Evolutionary conservation across 2,329 filamentous ascomycete species (phyloP).

Genomic region (Neonectria ditissima): DNA sequence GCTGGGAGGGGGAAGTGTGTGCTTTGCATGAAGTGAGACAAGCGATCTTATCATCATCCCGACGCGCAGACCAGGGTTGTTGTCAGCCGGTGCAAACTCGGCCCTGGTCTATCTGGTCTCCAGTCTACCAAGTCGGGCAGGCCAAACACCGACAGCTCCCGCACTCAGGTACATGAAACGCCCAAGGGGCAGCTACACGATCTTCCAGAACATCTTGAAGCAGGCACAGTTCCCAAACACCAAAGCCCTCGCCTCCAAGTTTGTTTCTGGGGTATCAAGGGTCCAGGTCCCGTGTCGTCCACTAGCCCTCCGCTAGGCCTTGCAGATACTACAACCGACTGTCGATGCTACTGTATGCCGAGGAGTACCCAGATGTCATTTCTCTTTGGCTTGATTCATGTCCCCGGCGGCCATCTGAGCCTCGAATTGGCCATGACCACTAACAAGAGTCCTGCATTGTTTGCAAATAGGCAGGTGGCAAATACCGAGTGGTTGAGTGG

Average conservation of each 20-base stretch:
- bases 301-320: slow-evolving; percentile 30
- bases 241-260: slow-evolving; percentile 27
- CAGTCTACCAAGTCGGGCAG: slow-evolving; percentile 4
- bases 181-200: slow-evolving; percentile 26
- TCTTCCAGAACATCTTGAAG: slow-evolving; percentile 45
- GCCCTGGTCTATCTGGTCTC: neutral
- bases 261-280: slow-evolving; percentile 41
- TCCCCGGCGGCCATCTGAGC: slow-evolving; percentile 28
- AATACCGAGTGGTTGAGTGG: slow-evolving; percentile 6
- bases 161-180: slow-evolving; percentile 42
- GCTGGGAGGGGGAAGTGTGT: neutral
- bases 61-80: slow-evolving; percentile 14
- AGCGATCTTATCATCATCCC: slow-evolving; percentile 22
- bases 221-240: slow-evolving; percentile 25
- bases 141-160: neutral
- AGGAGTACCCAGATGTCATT: slow-evolving; percentile 26
- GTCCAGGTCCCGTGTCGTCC: slow-evolving; percentile 19
- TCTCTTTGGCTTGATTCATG: slow-evolving; percentile 37
- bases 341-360: slow-evolving; percentile 17
- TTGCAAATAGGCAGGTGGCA: slow-evolving; percentile 22
- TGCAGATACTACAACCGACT: slow-evolving; percentile 36
- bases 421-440: slow-evolving; percentile 10
- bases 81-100: slow-evolving; percentile 14
- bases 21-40: slow-evolving; percentile 25
- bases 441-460: slow-evolving; percentile 11